Conservation (phyloP, 140 eudicot genomes). For the Bidens hawaiensis region DNA sequence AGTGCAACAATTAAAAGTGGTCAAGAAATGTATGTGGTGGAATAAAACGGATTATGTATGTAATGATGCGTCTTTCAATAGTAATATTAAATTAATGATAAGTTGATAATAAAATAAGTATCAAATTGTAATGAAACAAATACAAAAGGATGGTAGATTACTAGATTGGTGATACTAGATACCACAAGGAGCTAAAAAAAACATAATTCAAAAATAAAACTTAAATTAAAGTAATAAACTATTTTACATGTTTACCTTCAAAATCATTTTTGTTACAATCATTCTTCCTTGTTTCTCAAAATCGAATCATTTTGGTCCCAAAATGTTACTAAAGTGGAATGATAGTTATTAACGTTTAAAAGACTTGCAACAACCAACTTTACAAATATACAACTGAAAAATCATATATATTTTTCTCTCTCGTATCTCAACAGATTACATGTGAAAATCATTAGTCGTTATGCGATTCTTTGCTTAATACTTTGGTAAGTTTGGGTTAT, state of each 20-base stretch:
- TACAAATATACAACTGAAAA: background rate
- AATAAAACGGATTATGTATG: slow-evolving; percentile 3
- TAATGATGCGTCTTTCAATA: background rate
- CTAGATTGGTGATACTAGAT: background rate
- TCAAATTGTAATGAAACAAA: background rate
- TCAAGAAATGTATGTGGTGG: slow-evolving; percentile 20
- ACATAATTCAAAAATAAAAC: background rate
- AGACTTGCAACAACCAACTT: background rate
- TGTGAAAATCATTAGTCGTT: background rate
- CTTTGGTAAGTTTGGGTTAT: too few species aligned
- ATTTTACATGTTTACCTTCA: background rate
- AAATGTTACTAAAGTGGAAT: background rate
- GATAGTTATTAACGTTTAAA: background rate
- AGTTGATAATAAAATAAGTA: background rate
- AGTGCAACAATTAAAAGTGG: slow-evolving; percentile 22
- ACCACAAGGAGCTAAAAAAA: background rate
- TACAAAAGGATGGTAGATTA: background rate
- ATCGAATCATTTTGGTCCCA: background rate
- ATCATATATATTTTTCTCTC: too few species aligned
- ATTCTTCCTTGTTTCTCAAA: background rate
- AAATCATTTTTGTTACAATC: background rate
- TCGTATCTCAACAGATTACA: too few species aligned
- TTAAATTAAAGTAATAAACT: background rate
- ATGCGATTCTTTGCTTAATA: too few species aligned
- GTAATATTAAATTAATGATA: background rate